Percentiles rank a stretch among this genome's conserved stretches.
Conservation (phyloP, 345 rosid genomes). For the Reutealis trisperma region DNA sequence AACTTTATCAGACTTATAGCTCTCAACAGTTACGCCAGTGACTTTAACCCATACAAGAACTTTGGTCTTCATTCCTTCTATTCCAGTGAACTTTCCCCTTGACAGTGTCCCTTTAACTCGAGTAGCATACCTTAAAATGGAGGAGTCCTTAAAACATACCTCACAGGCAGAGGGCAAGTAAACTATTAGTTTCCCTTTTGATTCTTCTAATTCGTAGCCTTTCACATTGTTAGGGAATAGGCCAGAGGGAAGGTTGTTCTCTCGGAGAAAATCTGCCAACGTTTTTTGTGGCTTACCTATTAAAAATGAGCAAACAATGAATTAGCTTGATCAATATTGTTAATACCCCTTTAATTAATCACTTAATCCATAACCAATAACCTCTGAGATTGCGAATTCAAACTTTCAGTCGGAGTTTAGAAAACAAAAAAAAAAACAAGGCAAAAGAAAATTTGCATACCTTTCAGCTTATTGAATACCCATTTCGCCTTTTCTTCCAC, state of each 20-base stretch:
- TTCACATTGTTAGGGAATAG: constrained; percentile 79
- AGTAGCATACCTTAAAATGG: constrained; percentile 66
- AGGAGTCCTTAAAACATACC: constrained; percentile 78
- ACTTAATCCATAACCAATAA: background rate
- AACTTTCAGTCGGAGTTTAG: too few species aligned
- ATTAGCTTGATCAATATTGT: too few species aligned
- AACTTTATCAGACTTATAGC: constrained; percentile 76
- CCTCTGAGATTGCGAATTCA: too few species aligned
- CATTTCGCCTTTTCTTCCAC: constrained; percentile 98
- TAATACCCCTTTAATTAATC: background rate
- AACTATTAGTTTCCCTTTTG: constrained; percentile 74
- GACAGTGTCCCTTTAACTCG: constrained; percentile 69
- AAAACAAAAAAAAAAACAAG: too few species aligned
- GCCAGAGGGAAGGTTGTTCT: constrained; percentile 82
- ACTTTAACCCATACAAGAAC: constrained; percentile 89
- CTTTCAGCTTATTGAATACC: constrained; percentile 94
- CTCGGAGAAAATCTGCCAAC: constrained; percentile 77
- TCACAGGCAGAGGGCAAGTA: constrained; percentile 69
- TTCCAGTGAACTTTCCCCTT: constrained; percentile 72
- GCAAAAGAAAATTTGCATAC: constrained; percentile 28
- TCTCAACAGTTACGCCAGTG: constrained; percentile 59
- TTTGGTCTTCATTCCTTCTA: constrained; percentile 97
- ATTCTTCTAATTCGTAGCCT: constrained; percentile 82
- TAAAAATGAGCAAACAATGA: background rate
- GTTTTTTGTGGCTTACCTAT: constrained; percentile 70